Evolutionary conservation across 2,329 filamentous ascomycete species (phyloP).

Genomic region (Thelonectria discophora): DNA sequence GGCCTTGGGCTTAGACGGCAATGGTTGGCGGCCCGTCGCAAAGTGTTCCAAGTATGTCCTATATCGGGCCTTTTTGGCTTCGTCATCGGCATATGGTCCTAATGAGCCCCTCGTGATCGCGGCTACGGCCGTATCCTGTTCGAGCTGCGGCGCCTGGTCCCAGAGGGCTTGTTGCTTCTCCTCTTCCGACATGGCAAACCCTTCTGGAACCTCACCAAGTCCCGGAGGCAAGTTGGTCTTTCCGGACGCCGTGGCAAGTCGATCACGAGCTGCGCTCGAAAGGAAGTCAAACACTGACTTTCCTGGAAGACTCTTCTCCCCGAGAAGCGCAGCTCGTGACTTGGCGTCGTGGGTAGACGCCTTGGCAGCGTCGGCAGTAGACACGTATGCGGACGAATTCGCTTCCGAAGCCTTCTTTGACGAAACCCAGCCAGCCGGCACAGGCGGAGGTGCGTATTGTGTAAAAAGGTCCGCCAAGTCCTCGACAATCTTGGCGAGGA

Average conservation of each 20-base stretch:
- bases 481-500: constrained; percentile 67
- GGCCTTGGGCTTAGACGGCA: constrained; percentile 59
- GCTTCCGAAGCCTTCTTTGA: constrained; percentile 51
- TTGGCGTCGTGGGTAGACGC: constrained; percentile 78
- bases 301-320: constrained; percentile 79
- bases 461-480: constrained; percentile 44
- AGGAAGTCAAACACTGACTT: constrained; percentile 98
- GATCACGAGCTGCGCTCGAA: constrained; percentile 78
- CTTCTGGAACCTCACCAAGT: constrained; percentile 75
- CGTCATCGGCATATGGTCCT: constrained; percentile 84
- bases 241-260: constrained; percentile 78
- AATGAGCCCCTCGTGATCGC: constrained; percentile 71
- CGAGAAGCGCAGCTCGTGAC: constrained; percentile 79
- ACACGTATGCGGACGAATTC: constrained; percentile 58
- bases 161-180: constrained; percentile 68
- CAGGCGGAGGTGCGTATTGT: constrained; percentile 69
- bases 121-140: constrained; percentile 72
- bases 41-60: constrained; percentile 81
- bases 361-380: constrained; percentile 80
- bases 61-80: constrained; percentile 82
- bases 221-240: constrained; percentile 80
- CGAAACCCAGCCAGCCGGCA: constrained; percentile 79
- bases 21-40: constrained; percentile 56
- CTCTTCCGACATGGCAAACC: constrained; percentile 69
- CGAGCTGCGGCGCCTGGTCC: constrained; percentile 69